Evolutionary conservation across 352 stramenopile genomes (phyloP).

Genomic region (Phytopythium ostracodes): DNA sequence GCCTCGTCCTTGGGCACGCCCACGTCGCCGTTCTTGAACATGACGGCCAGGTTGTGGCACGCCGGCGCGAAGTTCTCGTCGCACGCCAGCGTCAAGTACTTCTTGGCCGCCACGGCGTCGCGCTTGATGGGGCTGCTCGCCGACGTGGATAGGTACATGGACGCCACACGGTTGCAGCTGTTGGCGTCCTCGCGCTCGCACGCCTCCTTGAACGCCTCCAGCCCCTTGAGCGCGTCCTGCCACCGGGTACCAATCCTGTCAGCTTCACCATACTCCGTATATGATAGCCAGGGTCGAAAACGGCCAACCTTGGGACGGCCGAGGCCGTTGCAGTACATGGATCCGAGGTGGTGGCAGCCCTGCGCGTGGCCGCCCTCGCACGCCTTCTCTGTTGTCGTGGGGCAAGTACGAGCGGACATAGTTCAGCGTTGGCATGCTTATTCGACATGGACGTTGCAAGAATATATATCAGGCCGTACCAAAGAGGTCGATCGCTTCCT

Average conservation of each 20-base stretch:
- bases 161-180: constrained; percentile 82
- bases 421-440: neutral
- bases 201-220: constrained; percentile 70
- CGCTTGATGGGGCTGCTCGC: constrained; percentile 34
- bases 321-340: constrained; percentile 74
- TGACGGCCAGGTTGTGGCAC: constrained; percentile 87
- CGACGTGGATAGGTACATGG: constrained; percentile 55
- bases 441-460: neutral
- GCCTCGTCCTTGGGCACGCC: constrained; percentile 57
- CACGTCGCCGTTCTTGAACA: constrained; percentile 87
- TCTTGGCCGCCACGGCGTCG: constrained; percentile 53
- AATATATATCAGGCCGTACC: constrained; percentile 27
- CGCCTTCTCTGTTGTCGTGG: constrained; percentile 55
- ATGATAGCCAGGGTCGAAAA: neutral
- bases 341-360: constrained; percentile 81
- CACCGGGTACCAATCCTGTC: neutral
- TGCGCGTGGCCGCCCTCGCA: constrained; percentile 68
- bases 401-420: neutral
- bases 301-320: constrained; percentile 57
- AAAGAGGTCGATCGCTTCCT: constrained; percentile 64
- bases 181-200: constrained; percentile 70
- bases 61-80: constrained; percentile 83
- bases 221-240: constrained; percentile 55
- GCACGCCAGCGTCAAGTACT: constrained; percentile 68
- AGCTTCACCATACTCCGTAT: neutral